A percentile compares a stretch with the other conserved stretches of the same genome.
Conservation (phyloP, 148 eudicot species). For the Heliosperma pusillum region DNA sequence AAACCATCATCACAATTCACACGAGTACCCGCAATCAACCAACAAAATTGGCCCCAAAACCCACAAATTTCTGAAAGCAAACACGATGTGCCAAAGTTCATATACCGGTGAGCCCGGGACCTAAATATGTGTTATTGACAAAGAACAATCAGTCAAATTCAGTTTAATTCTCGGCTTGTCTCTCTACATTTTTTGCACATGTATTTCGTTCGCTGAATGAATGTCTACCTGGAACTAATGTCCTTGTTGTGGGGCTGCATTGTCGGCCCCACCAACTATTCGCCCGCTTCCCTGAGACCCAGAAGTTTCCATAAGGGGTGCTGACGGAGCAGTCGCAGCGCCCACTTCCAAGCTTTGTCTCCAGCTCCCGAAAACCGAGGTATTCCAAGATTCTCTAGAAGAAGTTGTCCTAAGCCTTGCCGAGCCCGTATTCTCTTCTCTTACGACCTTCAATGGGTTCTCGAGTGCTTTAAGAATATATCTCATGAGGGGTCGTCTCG, state of each 20-base stretch:
- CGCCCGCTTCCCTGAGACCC: conserved; percentile 71
- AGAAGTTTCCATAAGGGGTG: conserved; percentile 41
- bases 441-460: conserved; percentile 86
- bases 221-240: conserved; percentile 26
- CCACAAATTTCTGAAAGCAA: conserved; percentile 25
- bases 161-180: conserved; percentile 28
- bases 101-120: conserved; percentile 34
- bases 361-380: conserved; percentile 93
- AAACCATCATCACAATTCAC: conserved; percentile 15
- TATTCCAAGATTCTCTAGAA: conserved; percentile 92
- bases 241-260: conserved; percentile 52
- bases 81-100: conserved; percentile 21
- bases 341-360: conserved; percentile 77
- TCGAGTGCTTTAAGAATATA: conserved; percentile 85
- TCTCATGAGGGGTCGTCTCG: conserved; percentile 84
- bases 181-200: conserved; percentile 40
- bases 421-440: conserved; percentile 71
- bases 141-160: conserved; percentile 29
- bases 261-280: conserved; percentile 39
- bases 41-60: conserved; percentile 37
- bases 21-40: conserved; percentile 18
- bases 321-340: conserved; percentile 29
- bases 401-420: conserved; percentile 74
- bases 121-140: conserved; percentile 51
- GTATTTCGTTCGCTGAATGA: conserved; percentile 51